Percentiles rank a stretch among this genome's conserved stretches.
Conservation (phyloP, 345 rosid species). For the Psidium friedrichsthalianum region DNA sequence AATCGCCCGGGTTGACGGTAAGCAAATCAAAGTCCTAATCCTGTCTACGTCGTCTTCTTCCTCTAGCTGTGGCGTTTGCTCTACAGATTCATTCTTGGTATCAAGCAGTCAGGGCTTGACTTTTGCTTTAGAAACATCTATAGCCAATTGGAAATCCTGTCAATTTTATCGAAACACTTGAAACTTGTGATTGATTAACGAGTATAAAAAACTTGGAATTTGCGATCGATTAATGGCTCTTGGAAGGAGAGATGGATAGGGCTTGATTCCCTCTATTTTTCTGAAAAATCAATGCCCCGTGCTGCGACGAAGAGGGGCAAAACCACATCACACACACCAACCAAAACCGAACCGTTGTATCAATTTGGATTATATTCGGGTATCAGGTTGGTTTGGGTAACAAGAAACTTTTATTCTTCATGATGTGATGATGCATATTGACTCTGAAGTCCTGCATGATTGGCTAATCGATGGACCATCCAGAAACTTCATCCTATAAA, state of each 20-base stretch:
- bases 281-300: not conserved
- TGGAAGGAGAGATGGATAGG: not conserved
- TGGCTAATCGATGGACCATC: not conserved
- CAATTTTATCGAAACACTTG: not conserved
- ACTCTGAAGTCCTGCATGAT: not conserved
- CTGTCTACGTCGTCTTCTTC: constrained; percentile 6
- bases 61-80: not conserved
- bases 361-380: not conserved
- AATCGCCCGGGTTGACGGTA: constrained; percentile 12
- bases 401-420: not conserved
- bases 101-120: not conserved
- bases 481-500: not conserved
- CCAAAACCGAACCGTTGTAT: not conserved
- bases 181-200: not conserved
- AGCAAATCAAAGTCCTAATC: constrained; percentile 34
- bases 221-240: not conserved
- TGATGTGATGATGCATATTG: not conserved
- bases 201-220: not conserved
- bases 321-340: not conserved
- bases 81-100: not conserved
- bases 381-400: not conserved
- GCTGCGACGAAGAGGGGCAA: not conserved
- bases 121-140: not conserved
- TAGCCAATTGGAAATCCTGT: not conserved
- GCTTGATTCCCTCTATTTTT: not conserved